Base-by-base conservation (phyloP, 1,284 basidiomycete species). In the Coniophora puteana region DNA sequence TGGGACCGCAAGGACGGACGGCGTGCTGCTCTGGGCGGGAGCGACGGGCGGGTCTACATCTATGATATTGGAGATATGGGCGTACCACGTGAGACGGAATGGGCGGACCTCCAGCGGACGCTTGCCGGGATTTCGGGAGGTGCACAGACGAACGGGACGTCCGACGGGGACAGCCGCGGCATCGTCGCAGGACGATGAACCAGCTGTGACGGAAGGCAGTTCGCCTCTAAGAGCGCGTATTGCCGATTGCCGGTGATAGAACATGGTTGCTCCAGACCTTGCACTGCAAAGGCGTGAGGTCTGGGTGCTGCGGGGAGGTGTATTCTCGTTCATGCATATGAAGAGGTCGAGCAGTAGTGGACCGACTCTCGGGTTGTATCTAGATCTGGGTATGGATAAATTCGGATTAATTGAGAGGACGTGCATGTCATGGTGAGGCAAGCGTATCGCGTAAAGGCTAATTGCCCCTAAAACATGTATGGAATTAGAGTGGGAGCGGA, bases 21-120 rank as follows among this genome's bases (percentile, higher is more conserved):
- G 28, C 81, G 91, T 35, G 87, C 80, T 3, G 95, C 89, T 0
- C 65, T 95, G 26, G 96, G 93, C 20, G 90, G 90, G 11, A 89
- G 89, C 49, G 94, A 98, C 51, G 96, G 96, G 16, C 83, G 80
- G 47, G 64, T 99, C 42, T 95, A 96, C 63, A 78, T 99, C 28
- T 97, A 96, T 62, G 93, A 95, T 55, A 82, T 95, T 48, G 89
- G 90, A n/a, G 92, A 95, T 55, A 83, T 88, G 72, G 82, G 80
- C 2, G 73, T 88, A 14, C 87, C 90, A 4, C 69, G 87, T 45
- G 92, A 94, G 65, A 76, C 78, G 5, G 92, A 95, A 62, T 95
- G 92, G 92, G 77, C 78, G 6, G 90, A 94, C 52, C 61, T 94
- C 68, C 91, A 93, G 61, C 87, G 88, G 68, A 86, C 83, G 13